Conservation (phyloP, 1,139 yeast species). For the Candida sp. region DNA sequence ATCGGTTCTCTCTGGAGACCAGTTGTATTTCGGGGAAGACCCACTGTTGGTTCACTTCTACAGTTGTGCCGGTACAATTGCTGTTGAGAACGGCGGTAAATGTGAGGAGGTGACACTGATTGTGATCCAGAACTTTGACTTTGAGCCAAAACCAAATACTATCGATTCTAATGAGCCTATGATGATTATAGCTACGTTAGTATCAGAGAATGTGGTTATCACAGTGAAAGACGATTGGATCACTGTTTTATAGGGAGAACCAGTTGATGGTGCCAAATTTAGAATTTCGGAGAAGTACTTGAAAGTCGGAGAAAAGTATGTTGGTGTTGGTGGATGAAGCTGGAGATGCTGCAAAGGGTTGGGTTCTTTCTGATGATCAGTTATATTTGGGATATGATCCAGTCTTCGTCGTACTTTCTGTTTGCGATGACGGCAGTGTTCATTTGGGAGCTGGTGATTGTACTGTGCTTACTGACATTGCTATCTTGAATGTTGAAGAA, state of each 20-base stretch:
- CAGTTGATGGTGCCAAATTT: not conserved
- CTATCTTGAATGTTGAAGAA: not conserved
- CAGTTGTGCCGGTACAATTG: not conserved
- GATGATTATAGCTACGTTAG: not conserved
- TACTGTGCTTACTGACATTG: not conserved
- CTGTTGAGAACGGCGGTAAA: not conserved
- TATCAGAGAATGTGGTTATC: not conserved
- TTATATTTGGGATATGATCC: not conserved
- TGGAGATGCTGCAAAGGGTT: not conserved
- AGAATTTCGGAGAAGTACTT: not conserved
- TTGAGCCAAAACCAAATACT: not conserved
- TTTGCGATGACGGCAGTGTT: not conserved
- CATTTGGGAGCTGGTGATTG: not conserved
- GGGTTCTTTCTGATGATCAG: not conserved
- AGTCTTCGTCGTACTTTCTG: not conserved
- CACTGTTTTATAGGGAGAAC: not conserved
- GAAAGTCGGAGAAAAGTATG: not conserved
- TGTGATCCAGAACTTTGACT: not conserved
- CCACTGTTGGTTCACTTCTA: not conserved
- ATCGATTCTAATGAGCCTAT: not conserved
- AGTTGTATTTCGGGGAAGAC: not conserved
- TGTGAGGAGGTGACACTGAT: not conserved
- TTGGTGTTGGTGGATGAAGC: not conserved
- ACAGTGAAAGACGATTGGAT: not conserved
- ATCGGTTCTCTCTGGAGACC: not conserved